Percentiles rank a stretch among this genome's conserved stretches.
phyloP scores from a whole-genome alignment of 441 rosid genomes.

The Capsella rubella region DNA sequence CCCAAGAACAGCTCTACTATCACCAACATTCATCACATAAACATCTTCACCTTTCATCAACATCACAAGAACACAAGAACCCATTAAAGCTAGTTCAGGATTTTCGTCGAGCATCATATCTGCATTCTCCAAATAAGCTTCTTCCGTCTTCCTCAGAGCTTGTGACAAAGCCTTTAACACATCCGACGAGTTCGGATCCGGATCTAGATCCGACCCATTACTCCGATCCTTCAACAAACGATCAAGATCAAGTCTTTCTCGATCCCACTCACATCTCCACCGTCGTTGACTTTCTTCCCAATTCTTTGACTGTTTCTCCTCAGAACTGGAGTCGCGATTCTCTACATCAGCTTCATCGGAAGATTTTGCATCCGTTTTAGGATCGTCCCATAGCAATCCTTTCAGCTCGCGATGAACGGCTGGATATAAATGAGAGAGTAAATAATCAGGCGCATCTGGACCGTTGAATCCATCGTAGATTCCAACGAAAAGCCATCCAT shows the following conservation, averaged over 20 bases:
- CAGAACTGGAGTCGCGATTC: constrained; percentile 20
- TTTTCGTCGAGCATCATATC: constrained; percentile 81
- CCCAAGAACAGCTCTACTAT: constrained; percentile 82
- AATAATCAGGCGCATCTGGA: constrained; percentile 75
- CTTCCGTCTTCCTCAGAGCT: constrained; percentile 78
- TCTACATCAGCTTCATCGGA: constrained; percentile 6
- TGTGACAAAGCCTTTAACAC: constrained; percentile 76
- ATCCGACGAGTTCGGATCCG: constrained; percentile 59
- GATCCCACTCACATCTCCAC: constrained; percentile 93
- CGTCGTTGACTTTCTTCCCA: constrained; percentile 84
- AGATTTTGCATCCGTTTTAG: constrained; percentile 39
- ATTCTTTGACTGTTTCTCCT: constrained; percentile 56
- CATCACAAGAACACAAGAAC: constrained; percentile 88
- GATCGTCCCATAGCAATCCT: constrained; percentile 62
- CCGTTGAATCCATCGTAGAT: constrained; percentile 84
- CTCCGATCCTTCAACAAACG: constrained; percentile 63
- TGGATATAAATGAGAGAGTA: constrained; percentile 59
- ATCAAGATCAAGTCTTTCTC: constrained; percentile 84
- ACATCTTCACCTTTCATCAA: constrained; percentile 91
- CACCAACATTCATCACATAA: constrained; percentile 86
- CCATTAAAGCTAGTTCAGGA: constrained; percentile 88
- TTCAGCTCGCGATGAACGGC: constrained; percentile 67
- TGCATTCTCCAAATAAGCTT: constrained; percentile 67
- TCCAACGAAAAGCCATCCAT: constrained; percentile 78
- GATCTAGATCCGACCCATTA: constrained; percentile 35